Evolutionary conservation across 768 basidiomycete genomes (phyloP), one percentile per base, ranked within the genome.

Genomic region (Suillus plorans): DNA sequence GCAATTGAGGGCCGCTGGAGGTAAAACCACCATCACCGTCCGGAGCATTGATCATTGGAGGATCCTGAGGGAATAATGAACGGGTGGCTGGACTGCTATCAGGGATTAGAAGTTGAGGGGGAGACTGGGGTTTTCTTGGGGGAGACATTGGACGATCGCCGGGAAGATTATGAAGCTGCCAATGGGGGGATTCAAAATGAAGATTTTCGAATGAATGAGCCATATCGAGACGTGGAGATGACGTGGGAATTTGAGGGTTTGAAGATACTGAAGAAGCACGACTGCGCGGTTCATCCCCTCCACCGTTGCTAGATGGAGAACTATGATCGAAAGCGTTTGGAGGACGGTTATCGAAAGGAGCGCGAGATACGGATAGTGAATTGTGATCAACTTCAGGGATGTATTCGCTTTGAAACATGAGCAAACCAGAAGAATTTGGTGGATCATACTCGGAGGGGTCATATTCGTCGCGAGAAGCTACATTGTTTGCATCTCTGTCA

Each of bases 371-470:
- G 18, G 80, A 78, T 20, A 80, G 74, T 10, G 82, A 77, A 44
- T 64, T 64, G 14, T 70, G 71, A 68, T 77, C 74, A 57, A 78
- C 65, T 34, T 66, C 65, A 37, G 75, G 69, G 68, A 83, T 81
- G 66, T 72, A 86, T 13, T 83, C 82, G 69, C 69, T 66, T 70
- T 88, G 84, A 74, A 89, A 87, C 78, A 89, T 84, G 69, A 92
- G 81, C 13, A 87, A 81, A 34, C 74, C 70, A 39, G 82, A 72
- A 1, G 78, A 77, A 64, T 80, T 74, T 22, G 89, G 87, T 5
- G 78, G 71, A 77, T 93, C 91, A 80, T 85, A 92, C 63, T 92
- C 88, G 36, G 84, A 75, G 5, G 91, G 91, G 73, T 92, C 86
- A 83, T 93, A 92, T 37, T 86, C 88, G 75, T 76, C 69, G 66